Conservation (phyloP, 768 basidiomycete species). For the Mycena indigotica region DNA sequence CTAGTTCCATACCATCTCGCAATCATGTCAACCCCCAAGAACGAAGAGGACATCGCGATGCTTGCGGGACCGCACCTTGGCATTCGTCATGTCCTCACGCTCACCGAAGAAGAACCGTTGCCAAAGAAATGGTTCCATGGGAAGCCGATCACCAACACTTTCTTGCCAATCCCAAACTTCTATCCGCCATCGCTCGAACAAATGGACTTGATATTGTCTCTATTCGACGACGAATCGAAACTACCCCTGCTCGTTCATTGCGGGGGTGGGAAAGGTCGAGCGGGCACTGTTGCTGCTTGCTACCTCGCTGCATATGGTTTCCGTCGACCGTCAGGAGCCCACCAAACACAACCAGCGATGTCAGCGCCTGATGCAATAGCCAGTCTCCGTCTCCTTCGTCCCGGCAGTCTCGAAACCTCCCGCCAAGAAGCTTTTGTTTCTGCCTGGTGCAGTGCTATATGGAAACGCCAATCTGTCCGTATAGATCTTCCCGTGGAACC, state of each 20-base stretch:
- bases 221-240: conserved; percentile 47
- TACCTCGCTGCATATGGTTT: conserved; percentile 62
- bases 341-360: conserved; percentile 49
- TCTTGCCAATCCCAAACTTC: conserved; percentile 57
- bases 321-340: conserved; percentile 35
- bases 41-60: conserved; percentile 49
- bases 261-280: conserved; percentile 64
- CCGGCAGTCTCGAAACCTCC: conserved; percentile 58
- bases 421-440: conserved; percentile 60
- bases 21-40: conserved; percentile 60
- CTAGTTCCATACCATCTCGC: conserved; percentile 60
- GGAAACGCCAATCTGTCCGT: conserved; percentile 57
- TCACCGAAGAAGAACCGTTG: conserved; percentile 61
- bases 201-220: conserved; percentile 55
- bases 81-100: conserved; percentile 58
- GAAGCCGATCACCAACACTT: conserved; percentile 51
- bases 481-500: conserved; percentile 56
- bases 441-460: conserved; percentile 59
- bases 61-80: conserved; percentile 51
- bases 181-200: conserved; percentile 60
- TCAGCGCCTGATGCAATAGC: conserved; percentile 51
- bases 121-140: conserved; percentile 47
- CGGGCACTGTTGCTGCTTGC: conserved; percentile 63
- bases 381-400: conserved; percentile 50
- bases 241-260: conserved; percentile 59